These are phyloP conservation scores for Pelargonium myrrhifolium DNA, from an alignment of 441 rosid genomes.

Conservation along the genomic window DNA sequence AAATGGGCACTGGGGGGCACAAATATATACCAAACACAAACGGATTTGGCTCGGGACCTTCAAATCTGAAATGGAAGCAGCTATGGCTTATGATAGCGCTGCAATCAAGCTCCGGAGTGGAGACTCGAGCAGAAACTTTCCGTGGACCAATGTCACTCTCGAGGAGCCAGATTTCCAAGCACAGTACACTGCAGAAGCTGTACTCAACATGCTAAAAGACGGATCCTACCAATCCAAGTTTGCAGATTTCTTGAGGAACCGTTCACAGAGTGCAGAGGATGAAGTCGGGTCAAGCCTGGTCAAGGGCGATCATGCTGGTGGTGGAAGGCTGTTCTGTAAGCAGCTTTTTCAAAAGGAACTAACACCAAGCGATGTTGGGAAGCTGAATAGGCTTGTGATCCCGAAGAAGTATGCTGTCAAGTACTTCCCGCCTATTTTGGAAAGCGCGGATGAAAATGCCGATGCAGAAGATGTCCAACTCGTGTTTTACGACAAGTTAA, in stretches of 20 bases:
- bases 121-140: slow-evolving; percentile 38
- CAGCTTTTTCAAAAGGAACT: slow-evolving; percentile 63
- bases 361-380: slow-evolving; percentile 85
- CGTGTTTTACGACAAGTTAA: slow-evolving; percentile 36
- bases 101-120: slow-evolving; percentile 41
- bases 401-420: slow-evolving; percentile 61
- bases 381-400: slow-evolving; percentile 76
- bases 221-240: slow-evolving; percentile 41
- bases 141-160: slow-evolving; percentile 19
- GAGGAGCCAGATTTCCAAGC: slow-evolving; percentile 43
- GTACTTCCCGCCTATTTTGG: slow-evolving; percentile 39
- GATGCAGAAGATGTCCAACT: slow-evolving; percentile 23
- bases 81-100: slow-evolving; percentile 63
- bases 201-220: slow-evolving; percentile 46
- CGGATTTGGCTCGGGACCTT: slow-evolving; percentile 69
- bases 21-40: slow-evolving; percentile 45
- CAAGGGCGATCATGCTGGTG: slow-evolving; percentile 3
- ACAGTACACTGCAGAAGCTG: slow-evolving; percentile 29
- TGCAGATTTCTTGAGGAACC: slow-evolving; percentile 23
- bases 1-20: slow-evolving; percentile 65
- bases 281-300: slow-evolving; percentile 17
- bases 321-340: slow-evolving; percentile 25
- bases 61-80: slow-evolving; percentile 48
- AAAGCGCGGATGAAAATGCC: slow-evolving; percentile 4
- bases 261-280: slow-evolving; percentile 7